These are phyloP conservation scores for Teunomyces lycoperdinae DNA, from an alignment of 805 yeast genomes.

Conservation along the genomic window DNA sequence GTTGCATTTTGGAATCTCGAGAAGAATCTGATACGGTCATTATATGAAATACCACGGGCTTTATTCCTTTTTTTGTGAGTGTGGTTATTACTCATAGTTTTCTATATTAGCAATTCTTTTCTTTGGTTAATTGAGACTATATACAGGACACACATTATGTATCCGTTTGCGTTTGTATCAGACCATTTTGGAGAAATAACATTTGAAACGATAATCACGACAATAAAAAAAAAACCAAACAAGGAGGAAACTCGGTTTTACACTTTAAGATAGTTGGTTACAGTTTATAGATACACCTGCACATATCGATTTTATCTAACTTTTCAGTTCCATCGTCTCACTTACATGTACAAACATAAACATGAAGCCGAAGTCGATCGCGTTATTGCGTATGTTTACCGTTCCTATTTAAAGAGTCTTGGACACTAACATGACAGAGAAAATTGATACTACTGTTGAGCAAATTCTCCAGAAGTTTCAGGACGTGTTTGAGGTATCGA, in stretches of 20 bases:
- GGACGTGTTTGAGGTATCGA: slow-evolving; percentile 49
- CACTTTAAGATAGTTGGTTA: neutral
- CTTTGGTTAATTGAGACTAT: neutral
- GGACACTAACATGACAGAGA: slow-evolving; percentile 33
- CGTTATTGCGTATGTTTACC: slow-evolving; percentile 34
- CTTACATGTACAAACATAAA: neutral
- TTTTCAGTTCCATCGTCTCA: neutral
- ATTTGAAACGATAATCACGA: too few relatives aligned
- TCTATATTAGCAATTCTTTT: neutral
- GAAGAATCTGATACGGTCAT: too few relatives aligned
- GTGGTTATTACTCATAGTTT: neutral
- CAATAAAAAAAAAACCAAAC: too few relatives aligned
- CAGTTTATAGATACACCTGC: neutral
- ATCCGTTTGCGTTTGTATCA: neutral
- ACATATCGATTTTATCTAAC: neutral
- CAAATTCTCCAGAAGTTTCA: slow-evolving; percentile 51
- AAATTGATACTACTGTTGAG: slow-evolving; percentile 50
- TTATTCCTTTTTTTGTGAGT: neutral
- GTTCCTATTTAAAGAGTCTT: slow-evolving; percentile 10
- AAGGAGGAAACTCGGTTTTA: too few relatives aligned
- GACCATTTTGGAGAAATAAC: too few relatives aligned
- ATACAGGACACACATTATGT: neutral
- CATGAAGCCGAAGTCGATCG: slow-evolving; percentile 47
- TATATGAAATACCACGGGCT: too few relatives aligned
- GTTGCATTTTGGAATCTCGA: neutral